Evolutionary conservation across 306 rosid species (phyloP).

Genomic region (Cucumis sativus): Cucumber_9930_V3 NC_026655.2:21099501-21100000

Average conservation of each 20-base stretch:
- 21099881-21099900: slow-evolving; percentile 91
- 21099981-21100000: slow-evolving; percentile 88
- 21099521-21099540: slow-evolving; percentile 11
- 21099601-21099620: slow-evolving; percentile 83
- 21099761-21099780: slow-evolving; percentile 84
- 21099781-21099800: slow-evolving; percentile 79
- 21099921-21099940: slow-evolving; percentile 86
- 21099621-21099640: slow-evolving; percentile 84
- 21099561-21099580: slow-evolving; percentile 46
- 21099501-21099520: neutral
- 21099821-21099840: slow-evolving; percentile 91
- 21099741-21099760: slow-evolving; percentile 93
- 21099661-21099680: slow-evolving; percentile 99
- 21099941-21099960: slow-evolving; percentile 87
- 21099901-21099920: slow-evolving; percentile 87
- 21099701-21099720: slow-evolving; percentile 93
- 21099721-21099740: slow-evolving; percentile 90
- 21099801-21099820: slow-evolving; percentile 67
- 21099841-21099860: slow-evolving; percentile 89
- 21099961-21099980: slow-evolving; percentile 88
- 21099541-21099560: slow-evolving; percentile 42
- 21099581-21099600: slow-evolving; percentile 54
- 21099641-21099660: slow-evolving; percentile 87
- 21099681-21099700: slow-evolving; percentile 97
- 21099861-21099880: slow-evolving; percentile 93